Conservation (phyloP, 345 rosid genomes). For the Eutrema heterophyllum region DNA sequence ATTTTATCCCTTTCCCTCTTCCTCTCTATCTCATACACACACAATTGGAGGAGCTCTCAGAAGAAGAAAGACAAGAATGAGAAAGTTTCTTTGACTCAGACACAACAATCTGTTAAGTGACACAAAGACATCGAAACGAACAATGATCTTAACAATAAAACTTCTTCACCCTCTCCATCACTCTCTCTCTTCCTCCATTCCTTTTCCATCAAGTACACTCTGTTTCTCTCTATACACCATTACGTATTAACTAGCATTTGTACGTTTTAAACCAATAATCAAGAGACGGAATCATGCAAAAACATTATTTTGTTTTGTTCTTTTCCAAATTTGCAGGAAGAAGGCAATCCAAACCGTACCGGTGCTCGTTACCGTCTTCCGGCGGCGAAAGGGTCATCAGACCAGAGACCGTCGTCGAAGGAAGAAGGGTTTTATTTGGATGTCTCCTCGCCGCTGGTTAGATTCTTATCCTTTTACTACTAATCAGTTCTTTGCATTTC, state of each 20-base stretch:
- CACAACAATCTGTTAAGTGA: not conserved
- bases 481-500: not conserved
- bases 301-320: not conserved
- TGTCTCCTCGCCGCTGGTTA: slow-evolving; percentile 54
- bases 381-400: slow-evolving; percentile 18
- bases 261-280: not conserved
- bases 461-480: not conserved
- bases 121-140: not conserved
- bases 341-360: slow-evolving; percentile 32
- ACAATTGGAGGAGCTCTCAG: not conserved
- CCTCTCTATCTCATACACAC: not conserved
- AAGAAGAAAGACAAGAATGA: not conserved
- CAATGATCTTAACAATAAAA: slow-evolving; percentile 24
- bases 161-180: slow-evolving; percentile 27
- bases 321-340: slow-evolving; percentile 35
- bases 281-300: not conserved
- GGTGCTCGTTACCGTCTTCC: slow-evolving; percentile 45
- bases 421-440: slow-evolving; percentile 62
- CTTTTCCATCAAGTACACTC: slow-evolving; percentile 23
- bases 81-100: not conserved
- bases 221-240: not conserved
- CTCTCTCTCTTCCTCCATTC: slow-evolving; percentile 19
- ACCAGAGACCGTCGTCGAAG: slow-evolving; percentile 25
- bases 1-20: slow-evolving; percentile 12
- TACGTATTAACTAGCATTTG: not conserved